Base-by-base conservation (phyloP, 177 flowering plant species). In the Telopea speciosissima region DNA sequence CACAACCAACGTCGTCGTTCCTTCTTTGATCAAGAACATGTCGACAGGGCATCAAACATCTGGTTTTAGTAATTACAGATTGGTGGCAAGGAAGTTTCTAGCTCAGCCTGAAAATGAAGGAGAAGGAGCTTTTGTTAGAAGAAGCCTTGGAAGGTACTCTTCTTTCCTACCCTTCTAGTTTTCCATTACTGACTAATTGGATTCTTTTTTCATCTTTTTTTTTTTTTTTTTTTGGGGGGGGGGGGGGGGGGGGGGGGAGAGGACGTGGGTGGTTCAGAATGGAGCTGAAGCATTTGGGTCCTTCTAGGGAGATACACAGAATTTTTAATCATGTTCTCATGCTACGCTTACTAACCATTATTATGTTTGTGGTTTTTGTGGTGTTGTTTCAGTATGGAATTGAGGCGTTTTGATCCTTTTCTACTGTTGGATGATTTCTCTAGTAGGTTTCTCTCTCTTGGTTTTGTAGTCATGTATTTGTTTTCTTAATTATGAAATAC, bases 341-440 rank as follows among this genome's bases (percentile, higher is more conserved):
- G 4, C 31, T 28, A 28, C 31, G 40, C 8, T 36, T 36, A 36
- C 7, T 36, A 36, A 36, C 40, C 6, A 36, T 36, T 36, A 36
- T 36, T 36, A 36, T 36, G 31, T 67, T 67, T 60, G 14, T 66
- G 26, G 59, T 45, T 68, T 44, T 72, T 33, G 31, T 6, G 49
- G 28, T 49, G 16, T 12, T 3, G 64, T 52, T 74, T 22, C 85
- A 93, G 97, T 82, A 72, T 81, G 68, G 97, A 84, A 44, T 82
- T 91, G 84, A 90, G 76, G 85, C 54, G 61, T 52, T 77, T 92
- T 77, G 97, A 94, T 79, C 98, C 98, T 31, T 92, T 91, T 68
- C 87, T 91, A 40, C 63, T 90, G 88, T 75, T 94, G 81, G 98
- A 90, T 83, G 91, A 94, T 63, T 89, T 90, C 77, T 76, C 88